These are phyloP conservation scores for Claviceps capensis DNA, from an alignment of 2,329 filamentous ascomycete genomes.

Conservation along the genomic window DNA sequence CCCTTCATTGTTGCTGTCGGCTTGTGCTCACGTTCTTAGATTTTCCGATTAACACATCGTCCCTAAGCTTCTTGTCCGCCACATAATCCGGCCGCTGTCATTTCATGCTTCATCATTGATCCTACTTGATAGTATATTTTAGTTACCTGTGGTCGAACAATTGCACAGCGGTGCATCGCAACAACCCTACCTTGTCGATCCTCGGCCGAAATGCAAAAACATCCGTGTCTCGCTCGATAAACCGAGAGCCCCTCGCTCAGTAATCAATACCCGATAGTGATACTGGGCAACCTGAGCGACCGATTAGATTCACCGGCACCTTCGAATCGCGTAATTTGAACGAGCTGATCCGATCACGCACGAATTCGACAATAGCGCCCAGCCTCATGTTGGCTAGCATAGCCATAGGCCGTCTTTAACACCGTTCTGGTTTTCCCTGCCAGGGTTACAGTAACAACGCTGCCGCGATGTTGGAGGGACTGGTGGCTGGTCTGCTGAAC, in stretches of 20 bases:
- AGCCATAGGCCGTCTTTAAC: slow-evolving; percentile 4
- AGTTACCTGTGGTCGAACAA: not conserved
- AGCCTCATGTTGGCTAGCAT: slow-evolving; percentile 10
- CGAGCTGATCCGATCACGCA: not conserved
- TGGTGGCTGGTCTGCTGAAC: slow-evolving; percentile 94
- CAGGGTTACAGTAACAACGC: slow-evolving; percentile 55
- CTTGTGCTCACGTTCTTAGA: not conserved
- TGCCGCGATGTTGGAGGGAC: slow-evolving; percentile 80
- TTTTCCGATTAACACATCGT: not conserved
- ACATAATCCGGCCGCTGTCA: not conserved
- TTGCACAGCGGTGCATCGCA: not conserved
- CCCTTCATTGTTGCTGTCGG: not conserved
- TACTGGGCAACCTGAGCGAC: not conserved
- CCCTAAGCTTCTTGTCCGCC: not conserved
- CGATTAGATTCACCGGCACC: not conserved
- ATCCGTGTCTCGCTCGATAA: not conserved
- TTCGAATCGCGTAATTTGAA: not conserved
- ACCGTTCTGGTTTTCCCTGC: slow-evolving; percentile 33
- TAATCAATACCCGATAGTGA: not conserved
- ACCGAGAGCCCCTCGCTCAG: not conserved
- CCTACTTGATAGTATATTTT: not conserved
- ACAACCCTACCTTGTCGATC: not conserved
- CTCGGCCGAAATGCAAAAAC: not conserved
- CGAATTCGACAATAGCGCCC: not conserved
- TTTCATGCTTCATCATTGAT: not conserved